Evolutionary conservation across 2,329 filamentous ascomycete genomes (phyloP).

Genomic region (Colletotrichum sp.): DNA sequence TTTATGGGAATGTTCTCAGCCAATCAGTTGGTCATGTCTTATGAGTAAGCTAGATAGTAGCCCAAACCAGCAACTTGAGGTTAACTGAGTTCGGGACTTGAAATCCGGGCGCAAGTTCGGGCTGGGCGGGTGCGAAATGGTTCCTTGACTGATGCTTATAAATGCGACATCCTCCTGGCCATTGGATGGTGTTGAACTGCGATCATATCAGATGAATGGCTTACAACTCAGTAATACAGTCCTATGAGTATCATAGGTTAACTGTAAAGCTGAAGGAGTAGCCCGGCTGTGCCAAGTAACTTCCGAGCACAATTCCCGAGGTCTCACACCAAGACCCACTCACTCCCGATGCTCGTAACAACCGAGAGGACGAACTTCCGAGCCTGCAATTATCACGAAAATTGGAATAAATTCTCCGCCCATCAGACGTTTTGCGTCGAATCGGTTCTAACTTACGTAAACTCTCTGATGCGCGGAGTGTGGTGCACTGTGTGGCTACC

Average conservation of each 20-base stretch:
- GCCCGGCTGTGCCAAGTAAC: background rate
- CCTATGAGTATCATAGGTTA: background rate
- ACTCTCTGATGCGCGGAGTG: accelerated
- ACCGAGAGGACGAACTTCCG: background rate
- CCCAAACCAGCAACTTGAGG: accelerated
- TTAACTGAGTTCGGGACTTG: background rate
- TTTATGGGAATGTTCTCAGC: background rate
- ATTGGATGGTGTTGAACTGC: background rate
- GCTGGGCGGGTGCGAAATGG: accelerated
- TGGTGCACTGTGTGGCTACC: background rate
- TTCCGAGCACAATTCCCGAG: background rate
- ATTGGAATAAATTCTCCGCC: background rate
- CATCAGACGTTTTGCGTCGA: background rate
- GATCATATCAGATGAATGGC: accelerated
- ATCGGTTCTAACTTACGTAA: background rate
- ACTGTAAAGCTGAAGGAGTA: background rate
- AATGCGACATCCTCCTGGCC: background rate
- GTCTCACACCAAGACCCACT: background rate
- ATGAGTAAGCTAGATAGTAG: accelerated
- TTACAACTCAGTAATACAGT: background rate
- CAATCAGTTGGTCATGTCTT: accelerated
- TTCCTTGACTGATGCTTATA: accelerated
- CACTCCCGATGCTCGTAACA: background rate
- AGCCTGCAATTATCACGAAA: background rate
- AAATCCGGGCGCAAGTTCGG: background rate